Evolutionary conservation across 805 yeast species (phyloP), one percentile per base, ranked within the genome.

Genomic region (Nakazawaea molendinolei): DNA sequence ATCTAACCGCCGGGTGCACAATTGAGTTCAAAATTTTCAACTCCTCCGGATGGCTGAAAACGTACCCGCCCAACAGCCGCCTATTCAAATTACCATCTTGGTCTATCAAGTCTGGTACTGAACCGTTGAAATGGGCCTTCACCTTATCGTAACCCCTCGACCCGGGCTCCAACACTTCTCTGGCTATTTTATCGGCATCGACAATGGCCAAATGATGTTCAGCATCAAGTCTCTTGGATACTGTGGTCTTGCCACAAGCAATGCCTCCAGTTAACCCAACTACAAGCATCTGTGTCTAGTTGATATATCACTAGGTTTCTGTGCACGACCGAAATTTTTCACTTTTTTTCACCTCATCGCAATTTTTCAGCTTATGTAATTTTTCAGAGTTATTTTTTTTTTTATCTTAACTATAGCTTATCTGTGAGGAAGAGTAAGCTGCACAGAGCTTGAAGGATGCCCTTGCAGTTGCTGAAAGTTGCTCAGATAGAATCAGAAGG

Each of bases 201-300:
- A 92, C 69, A 1, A 92, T 58, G 0, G 81, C 69, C 5, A 83
- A 41, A 2, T 63, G 51, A 49, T 78, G 69, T 8, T 73, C 58
- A 8, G 73, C 70, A 4, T 55, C 43, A 8, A 92, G 59, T 23
- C 71, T 56, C 13, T 60, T 51, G 0, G 96, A 85, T 0, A 85
- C 97, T 0, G 97, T 90, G 14, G 95, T 81, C 51, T 92, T 92
- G 3, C 99, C 99, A n/a, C 92, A 72, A 5, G 96, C 95, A 33
- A 92, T 92, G 2, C 97, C 96, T 2, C 99, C 99, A 0, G 98
- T 92, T n/a, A 92, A 70, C 1, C 99, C 99, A 5, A 92, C 71
- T 22, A 92, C 70, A 30, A 92, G 70, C 98, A 92, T 90, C n/a
- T n/a, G n/a, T n/a, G n/a, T n/a, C n/a, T n/a, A n/a, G n/a, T n/a